Evolutionary conservation across 2,329 filamentous ascomycete species (phyloP).

Genomic region (Leptographium procerum): DNA sequence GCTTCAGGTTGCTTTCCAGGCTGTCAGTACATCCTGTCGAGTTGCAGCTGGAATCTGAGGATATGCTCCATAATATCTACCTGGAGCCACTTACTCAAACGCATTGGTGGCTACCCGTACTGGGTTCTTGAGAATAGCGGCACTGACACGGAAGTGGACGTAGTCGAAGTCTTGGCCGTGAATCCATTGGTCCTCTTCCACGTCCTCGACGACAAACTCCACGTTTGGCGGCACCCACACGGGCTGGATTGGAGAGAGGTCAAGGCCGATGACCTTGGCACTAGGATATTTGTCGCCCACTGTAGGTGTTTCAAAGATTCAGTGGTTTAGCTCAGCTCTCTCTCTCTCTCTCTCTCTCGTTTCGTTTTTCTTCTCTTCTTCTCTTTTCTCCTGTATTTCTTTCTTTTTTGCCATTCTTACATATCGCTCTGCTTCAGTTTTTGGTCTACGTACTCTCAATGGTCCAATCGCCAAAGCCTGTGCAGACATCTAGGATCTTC

Average conservation of each 20-base stretch:
- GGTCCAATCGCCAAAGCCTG: slow-evolving; percentile 44
- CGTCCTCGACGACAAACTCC: slow-evolving; percentile 37
- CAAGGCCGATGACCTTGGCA: slow-evolving; percentile 32
- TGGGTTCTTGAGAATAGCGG: slow-evolving; percentile 43
- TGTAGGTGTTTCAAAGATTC: slow-evolving; percentile 13
- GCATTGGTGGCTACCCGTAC: slow-evolving; percentile 29
- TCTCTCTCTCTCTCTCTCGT: background rate
- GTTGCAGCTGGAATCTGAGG: too few relatives aligned
- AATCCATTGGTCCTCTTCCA: slow-evolving; percentile 42
- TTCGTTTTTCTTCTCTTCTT: background rate
- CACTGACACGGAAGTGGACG: slow-evolving; percentile 45
- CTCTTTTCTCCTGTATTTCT: too few relatives aligned
- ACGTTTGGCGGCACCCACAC: slow-evolving; percentile 44
- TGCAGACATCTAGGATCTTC: slow-evolving; percentile 39
- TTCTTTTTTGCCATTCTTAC: too few relatives aligned
- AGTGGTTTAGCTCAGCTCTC: background rate
- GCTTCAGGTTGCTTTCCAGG: slow-evolving; percentile 23
- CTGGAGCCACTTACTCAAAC: slow-evolving; percentile 25
- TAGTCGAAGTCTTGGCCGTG: slow-evolving; percentile 47
- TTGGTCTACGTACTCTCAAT: slow-evolving; percentile 30
- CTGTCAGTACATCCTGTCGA: background rate
- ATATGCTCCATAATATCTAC: too few relatives aligned
- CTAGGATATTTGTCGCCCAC: slow-evolving; percentile 34
- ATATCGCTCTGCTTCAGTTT: too few relatives aligned
- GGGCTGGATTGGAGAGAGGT: slow-evolving; percentile 32